Conservation (phyloP, 805 yeast genomes). For the Lachancea dasiensis region DNA sequence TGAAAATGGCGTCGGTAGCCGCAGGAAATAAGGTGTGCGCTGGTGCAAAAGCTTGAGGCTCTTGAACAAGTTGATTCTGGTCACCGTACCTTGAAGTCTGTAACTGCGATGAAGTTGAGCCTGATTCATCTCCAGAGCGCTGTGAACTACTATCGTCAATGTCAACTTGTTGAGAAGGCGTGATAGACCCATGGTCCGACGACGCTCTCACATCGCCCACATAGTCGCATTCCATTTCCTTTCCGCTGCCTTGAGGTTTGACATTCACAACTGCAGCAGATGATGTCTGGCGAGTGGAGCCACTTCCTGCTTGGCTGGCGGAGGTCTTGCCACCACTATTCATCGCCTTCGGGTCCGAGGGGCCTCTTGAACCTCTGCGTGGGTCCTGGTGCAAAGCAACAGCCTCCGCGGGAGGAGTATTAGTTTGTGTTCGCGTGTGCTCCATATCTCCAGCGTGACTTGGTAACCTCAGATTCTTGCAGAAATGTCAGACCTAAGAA, state of each 20-base stretch:
- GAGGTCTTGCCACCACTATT: constrained; percentile 12
- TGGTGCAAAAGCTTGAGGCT: constrained; percentile 6
- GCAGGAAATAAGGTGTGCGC: constrained; percentile 4
- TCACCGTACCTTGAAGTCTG: not conserved
- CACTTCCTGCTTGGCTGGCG: not conserved
- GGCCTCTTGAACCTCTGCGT: constrained; percentile 7
- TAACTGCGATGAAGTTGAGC: not conserved
- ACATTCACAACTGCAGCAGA: constrained; percentile 16
- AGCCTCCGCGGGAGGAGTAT: constrained; percentile 14
- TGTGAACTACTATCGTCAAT: constrained; percentile 6
- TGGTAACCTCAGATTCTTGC: too few relatives aligned
- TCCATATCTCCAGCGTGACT: too few relatives aligned
- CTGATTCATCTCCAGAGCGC: constrained; percentile 5
- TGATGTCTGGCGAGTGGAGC: constrained; percentile 17
- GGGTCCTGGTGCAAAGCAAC: constrained; percentile 10
- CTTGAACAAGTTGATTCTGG: not conserved
- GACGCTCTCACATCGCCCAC: constrained; percentile 9
- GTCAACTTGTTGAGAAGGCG: constrained; percentile 9
- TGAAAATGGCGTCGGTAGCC: constrained; percentile 17
- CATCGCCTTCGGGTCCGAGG: constrained; percentile 6
- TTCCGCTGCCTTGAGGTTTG: not conserved
- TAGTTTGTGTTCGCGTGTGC: constrained; percentile 21
- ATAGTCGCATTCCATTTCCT: constrained; percentile 5
- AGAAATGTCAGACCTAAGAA: too few relatives aligned
- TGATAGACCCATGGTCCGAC: constrained; percentile 10